A percentile compares a stretch with the other conserved stretches of the same genome.
Conservation (phyloP, 1,139 yeast genomes). For the Blastobotrys capitulatus region DNA sequence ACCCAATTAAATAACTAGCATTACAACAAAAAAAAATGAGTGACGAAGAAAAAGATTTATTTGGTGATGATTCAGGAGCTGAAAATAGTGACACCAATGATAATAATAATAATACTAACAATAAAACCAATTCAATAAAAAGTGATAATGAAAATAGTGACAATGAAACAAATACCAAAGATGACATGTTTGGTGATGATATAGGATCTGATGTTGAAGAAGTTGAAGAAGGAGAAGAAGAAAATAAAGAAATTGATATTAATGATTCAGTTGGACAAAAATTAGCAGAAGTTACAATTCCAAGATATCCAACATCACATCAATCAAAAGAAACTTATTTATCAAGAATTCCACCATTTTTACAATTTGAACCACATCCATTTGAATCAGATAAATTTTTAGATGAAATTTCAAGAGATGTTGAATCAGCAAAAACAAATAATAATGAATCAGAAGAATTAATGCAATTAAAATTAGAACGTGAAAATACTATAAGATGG, state of each 20-base stretch:
- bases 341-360: slow-evolving; percentile 74
- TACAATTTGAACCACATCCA: slow-evolving; percentile 78
- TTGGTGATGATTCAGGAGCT: slow-evolving; percentile 8
- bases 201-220: background rate
- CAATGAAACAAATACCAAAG: slow-evolving; percentile 19
- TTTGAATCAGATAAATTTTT: slow-evolving; percentile 73
- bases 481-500: slow-evolving; percentile 89
- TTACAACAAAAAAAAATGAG: background rate
- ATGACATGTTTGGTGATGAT: background rate
- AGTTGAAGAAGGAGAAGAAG: background rate
- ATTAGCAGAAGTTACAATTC: slow-evolving; percentile 50
- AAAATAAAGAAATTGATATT: slow-evolving; percentile 12
- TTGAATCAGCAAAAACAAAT: slow-evolving; percentile 11
- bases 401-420: slow-evolving; percentile 28
- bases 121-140: too few relatives aligned
- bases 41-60: slow-evolving; percentile 9
- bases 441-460: slow-evolving; percentile 38
- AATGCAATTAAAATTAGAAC: slow-evolving; percentile 50
- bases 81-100: slow-evolving; percentile 9
- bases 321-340: slow-evolving; percentile 40
- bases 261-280: slow-evolving; percentile 18
- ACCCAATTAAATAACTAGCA: too few relatives aligned
- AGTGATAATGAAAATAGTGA: slow-evolving; percentile 16
- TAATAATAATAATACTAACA: background rate
- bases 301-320: slow-evolving; percentile 64